Base-by-base conservation (phyloP, 306 rosid genomes). In the Vigna radiata region DNA sequence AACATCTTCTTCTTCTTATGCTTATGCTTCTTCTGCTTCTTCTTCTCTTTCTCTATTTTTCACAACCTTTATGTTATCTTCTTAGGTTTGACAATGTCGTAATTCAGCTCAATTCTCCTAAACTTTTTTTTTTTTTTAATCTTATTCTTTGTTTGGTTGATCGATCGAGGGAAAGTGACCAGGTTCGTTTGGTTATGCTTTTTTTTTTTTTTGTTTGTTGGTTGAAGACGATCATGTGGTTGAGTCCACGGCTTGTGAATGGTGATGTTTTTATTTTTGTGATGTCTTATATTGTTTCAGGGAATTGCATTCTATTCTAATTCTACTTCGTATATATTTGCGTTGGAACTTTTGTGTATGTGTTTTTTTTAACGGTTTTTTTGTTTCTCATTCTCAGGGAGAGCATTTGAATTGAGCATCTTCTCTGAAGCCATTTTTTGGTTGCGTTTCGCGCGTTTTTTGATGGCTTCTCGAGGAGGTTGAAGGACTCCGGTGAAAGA, bases 181-280 rank as follows among this genome's bases (percentile, higher is more conserved):
- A 19, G 59, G 48, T 53, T 49, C 19, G 23, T 69, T 69, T 61
- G 63, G n/a, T 54, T 75, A 68, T 62, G 17, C 14, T 33, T 36
- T 10, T 17, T 43, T 50, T 65, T 8, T 0, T 6, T 19, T 19
- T 19, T 19, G 33, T 39, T 65, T 33, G 9, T 31, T 23, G 46
- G 64, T 74, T 55, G 67, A n/a, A 7, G 36, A 62, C 58, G 19
- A 69, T 78, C 56, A 50, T 60, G 8, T 75, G 52, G 43, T 60
- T 48, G 16, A 31, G 67, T 75, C 68, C 41, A 74, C 18, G 36
- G 59, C 12, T 18, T 74, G 68, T 62, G 58, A 58, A 33, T 71
- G 62, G 25, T 18, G 27, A 68, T 60, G 72, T 77, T 81, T 74
- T 10, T 10, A 47, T 19, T 29, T 70, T 41, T 76, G 27, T 68